These are phyloP conservation scores for Cairneyella variabilis DNA, from an alignment of 495 filamentous ascomycete genomes.

Conservation along the genomic window DNA sequence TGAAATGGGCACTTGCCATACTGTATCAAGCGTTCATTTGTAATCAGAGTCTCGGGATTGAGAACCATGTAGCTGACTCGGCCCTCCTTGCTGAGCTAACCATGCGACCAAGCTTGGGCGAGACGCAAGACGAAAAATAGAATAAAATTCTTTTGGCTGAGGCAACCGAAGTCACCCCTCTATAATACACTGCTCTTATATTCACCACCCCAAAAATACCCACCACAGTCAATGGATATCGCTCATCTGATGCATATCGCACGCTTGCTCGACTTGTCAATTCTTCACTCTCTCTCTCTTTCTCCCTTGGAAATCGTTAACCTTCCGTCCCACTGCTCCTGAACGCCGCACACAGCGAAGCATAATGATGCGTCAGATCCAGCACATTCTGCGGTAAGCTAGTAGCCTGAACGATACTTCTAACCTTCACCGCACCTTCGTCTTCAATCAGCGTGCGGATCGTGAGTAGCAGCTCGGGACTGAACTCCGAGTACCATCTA, in stretches of 20 bases:
- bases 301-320: too few relatives aligned
- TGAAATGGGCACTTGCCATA: too few relatives aligned
- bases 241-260: too few relatives aligned
- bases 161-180: slow-evolving; percentile 5
- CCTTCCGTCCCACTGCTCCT: slow-evolving; percentile 91
- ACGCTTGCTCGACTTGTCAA: too few relatives aligned
- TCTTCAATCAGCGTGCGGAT: slow-evolving; percentile 93
- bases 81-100: too few relatives aligned
- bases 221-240: too few relatives aligned
- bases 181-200: slow-evolving; percentile 5
- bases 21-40: too few relatives aligned
- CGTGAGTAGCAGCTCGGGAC: slow-evolving; percentile 77
- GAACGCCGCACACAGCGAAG: slow-evolving; percentile 89
- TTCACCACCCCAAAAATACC: not conserved
- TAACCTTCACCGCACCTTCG: slow-evolving; percentile 94
- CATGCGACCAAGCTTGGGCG: too few relatives aligned
- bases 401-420: slow-evolving; percentile 94
- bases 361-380: slow-evolving; percentile 95
- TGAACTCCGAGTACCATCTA: slow-evolving; percentile 99
- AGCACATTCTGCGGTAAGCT: slow-evolving; percentile 88
- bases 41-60: too few relatives aligned
- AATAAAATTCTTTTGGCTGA: slow-evolving; percentile 8
- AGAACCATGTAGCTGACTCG: too few relatives aligned
- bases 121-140: not conserved
- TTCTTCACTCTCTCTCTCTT: not conserved